A percentile compares a stretch with the other conserved stretches of the same genome.
phyloP scores from a whole-genome alignment of 345 rosid species.

The Citrus australasica region DNA sequence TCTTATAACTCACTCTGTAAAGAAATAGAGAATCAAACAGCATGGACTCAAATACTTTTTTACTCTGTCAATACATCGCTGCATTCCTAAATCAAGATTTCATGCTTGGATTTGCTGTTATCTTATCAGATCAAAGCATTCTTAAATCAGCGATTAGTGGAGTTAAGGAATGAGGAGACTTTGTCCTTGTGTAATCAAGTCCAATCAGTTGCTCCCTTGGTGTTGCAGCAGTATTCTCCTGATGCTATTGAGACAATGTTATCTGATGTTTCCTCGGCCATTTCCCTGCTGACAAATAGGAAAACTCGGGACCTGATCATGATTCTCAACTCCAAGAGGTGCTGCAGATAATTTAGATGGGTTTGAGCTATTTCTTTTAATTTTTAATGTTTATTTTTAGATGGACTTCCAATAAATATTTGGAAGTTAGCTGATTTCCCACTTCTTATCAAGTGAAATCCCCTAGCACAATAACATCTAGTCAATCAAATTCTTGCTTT shows the following conservation, averaged over 20 bases:
- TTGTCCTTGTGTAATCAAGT: constrained; percentile 88
- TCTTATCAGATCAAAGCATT: constrained; percentile 76
- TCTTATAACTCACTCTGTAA: not conserved
- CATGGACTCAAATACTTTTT: not conserved
- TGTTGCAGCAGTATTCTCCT: constrained; percentile 80
- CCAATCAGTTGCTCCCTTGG: constrained; percentile 86
- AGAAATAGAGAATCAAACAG: not conserved
- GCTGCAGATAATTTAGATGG: constrained; percentile 4
- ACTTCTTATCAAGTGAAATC: not conserved
- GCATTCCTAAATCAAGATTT: not conserved
- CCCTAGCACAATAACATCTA: not conserved
- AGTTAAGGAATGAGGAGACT: constrained; percentile 70
- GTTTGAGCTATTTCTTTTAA: constrained; percentile 4
- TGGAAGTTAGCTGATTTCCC: constrained; percentile 1
- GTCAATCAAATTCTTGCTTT: not conserved
- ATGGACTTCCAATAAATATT: not conserved
- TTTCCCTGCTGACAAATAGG: constrained; percentile 74
- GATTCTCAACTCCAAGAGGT: constrained; percentile 97
- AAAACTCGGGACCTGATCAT: constrained; percentile 82
- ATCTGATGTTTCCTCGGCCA: constrained; percentile 55
- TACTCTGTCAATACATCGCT: not conserved
- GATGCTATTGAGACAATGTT: constrained; percentile 76
- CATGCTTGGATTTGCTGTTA: constrained; percentile 10
- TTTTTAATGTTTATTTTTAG: not conserved
- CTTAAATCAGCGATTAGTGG: constrained; percentile 69